A percentile compares a stretch with the other conserved stretches of the same genome.
Conservation (phyloP, 176 grass and related monocot genomes). For the Oryza rufipogon region DNA sequence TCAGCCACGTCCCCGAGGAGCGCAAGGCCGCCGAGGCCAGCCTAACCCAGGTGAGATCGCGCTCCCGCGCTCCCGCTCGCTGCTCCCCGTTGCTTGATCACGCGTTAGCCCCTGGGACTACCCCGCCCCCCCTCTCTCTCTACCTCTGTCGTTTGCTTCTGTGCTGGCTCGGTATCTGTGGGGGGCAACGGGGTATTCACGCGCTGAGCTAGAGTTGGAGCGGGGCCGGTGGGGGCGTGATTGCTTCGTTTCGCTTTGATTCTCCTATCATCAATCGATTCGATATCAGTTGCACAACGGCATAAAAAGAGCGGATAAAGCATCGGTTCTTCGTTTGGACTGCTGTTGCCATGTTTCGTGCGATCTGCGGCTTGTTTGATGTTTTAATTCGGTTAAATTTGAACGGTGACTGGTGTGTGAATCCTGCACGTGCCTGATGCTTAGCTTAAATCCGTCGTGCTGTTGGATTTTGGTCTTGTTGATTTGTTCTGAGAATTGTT, state of each 20-base stretch:
- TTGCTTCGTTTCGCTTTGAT: background rate
- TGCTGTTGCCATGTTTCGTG: background rate
- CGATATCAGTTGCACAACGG: background rate
- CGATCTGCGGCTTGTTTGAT: background rate
- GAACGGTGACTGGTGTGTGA: background rate
- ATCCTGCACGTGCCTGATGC: background rate
- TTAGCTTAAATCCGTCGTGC: background rate
- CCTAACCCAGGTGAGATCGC: constrained; percentile 72
- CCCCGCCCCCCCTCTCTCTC: background rate
- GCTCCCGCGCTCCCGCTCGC: background rate
- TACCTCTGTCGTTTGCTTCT: background rate
- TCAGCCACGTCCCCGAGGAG: constrained; percentile 82
- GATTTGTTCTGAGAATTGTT: background rate
- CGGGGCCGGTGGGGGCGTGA: background rate
- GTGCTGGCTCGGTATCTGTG: background rate
- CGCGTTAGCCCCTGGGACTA: background rate
- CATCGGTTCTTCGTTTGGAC: background rate
- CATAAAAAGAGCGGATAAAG: background rate
- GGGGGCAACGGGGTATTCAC: background rate
- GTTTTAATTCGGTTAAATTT: background rate
- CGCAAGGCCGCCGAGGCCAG: constrained; percentile 82
- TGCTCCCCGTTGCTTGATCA: background rate
- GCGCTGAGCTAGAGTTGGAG: background rate
- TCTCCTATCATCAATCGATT: background rate
- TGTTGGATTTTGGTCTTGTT: constrained; percentile 4